These are phyloP conservation scores for Phytophthora palmivora DNA, from an alignment of 352 stramenopile species.

Conservation along the genomic window DNA sequence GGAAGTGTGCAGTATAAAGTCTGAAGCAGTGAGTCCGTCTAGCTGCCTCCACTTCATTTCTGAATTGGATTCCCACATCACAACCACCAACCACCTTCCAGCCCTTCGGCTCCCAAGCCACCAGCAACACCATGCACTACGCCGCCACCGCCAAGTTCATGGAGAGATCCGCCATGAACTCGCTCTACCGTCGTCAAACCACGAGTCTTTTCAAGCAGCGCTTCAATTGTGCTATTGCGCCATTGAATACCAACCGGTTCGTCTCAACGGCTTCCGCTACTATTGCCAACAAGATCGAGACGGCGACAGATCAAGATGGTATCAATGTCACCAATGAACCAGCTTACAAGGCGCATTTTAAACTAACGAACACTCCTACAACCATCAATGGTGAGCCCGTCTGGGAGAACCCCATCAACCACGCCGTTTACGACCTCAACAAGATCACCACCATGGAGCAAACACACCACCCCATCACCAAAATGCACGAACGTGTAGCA, in stretches of 20 bases:
- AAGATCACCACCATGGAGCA: slow-evolving; percentile 40
- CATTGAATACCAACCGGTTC: too few species aligned
- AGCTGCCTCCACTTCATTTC: slow-evolving; percentile 8
- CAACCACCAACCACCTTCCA: slow-evolving; percentile 1
- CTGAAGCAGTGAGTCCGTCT: too few species aligned
- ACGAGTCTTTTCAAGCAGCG: too few species aligned
- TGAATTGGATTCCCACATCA: slow-evolving; percentile 15
- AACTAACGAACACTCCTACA: not conserved
- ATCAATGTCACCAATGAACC: slow-evolving; percentile 31
- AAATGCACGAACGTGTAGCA: slow-evolving; percentile 50
- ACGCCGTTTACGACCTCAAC: slow-evolving; percentile 47
- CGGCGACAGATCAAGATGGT: too few species aligned
- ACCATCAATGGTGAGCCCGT: slow-evolving; percentile 18
- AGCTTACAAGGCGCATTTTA: slow-evolving; percentile 25
- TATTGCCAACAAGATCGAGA: too few species aligned
- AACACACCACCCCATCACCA: slow-evolving; percentile 45
- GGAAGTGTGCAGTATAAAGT: too few species aligned
- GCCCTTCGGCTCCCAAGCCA: not conserved
- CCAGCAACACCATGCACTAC: slow-evolving; percentile 11
- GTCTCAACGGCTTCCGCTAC: too few species aligned
- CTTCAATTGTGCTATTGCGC: too few species aligned
- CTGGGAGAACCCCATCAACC: slow-evolving; percentile 48
- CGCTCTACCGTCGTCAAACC: slow-evolving; percentile 5
- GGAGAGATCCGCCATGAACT: slow-evolving; percentile 14
- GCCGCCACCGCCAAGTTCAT: slow-evolving; percentile 12